Base-by-base conservation (phyloP, 2,329 filamentous ascomycete genomes). In the Trichoderma koningii region DNA sequence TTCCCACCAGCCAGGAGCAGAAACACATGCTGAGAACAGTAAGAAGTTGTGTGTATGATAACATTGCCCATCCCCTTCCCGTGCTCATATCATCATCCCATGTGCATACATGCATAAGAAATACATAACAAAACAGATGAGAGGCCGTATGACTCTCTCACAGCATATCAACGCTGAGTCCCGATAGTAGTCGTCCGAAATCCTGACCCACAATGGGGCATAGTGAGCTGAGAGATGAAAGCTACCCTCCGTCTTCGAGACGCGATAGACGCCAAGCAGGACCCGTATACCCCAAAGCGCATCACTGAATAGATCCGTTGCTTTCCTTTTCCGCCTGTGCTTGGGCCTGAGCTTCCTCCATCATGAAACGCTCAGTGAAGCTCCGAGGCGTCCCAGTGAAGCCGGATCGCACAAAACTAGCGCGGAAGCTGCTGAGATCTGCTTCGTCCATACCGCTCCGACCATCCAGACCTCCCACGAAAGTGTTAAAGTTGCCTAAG, bases 391-490 rank as follows among this genome's bases (percentile, higher is more conserved):
- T 79, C 42, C 79, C 79, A 21, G 73, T 76, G 64, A 80, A 80
- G 44, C 73, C 74, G n/a, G 73, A 67, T 28, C 76, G 75, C 15
- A 77, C 76, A 38, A 80, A 69, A 47, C 77, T 78, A 34, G 75
- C 77, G 26, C 77, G 78, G 66, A 80, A 82, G 67, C 79, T 81
- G 60, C 73, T 80, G 48, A 79, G 71, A 57, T 79, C 78, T 47
- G 72, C 76, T 52, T 82, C 79, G 63, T 83, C 82, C 66, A 83
- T 77, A 12, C 81, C 81, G 63, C 77, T 82, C 64, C 79, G 76
- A n/a, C 81, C 82, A 67, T 83, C 81, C 15, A 85, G 72, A 51
- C 83, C 83, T 1, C 83, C 84, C 9, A 85, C 81, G 71, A 85
- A 85, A 23, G 77, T 79, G 66, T 76, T 79, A 53, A 85, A 74